A percentile compares a stretch with the other conserved stretches of the same genome.
Evolutionary conservation across 2,329 filamentous ascomycete genomes (phyloP).

Genomic region (Verticillium alfalfae): DNA sequence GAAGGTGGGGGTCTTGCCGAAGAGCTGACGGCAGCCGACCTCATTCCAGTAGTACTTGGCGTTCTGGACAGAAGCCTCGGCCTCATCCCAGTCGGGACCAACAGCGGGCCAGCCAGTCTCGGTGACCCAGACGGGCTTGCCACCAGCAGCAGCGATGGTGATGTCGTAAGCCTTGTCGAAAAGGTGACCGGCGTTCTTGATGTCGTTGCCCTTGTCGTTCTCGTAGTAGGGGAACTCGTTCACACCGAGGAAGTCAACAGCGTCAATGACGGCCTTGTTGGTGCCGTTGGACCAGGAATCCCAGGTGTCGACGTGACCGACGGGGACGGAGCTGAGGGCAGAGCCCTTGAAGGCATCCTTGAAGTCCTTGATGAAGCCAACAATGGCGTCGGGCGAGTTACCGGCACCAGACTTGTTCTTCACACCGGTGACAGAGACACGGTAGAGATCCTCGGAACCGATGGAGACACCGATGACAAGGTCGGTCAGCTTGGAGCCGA

Average conservation of each 20-base stretch:
- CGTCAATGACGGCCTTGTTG: constrained; percentile 55
- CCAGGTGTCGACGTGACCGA: constrained; percentile 67
- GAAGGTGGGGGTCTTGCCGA: constrained; percentile 50
- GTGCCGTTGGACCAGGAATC: constrained; percentile 54
- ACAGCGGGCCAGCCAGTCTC: constrained; percentile 62
- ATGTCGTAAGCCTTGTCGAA: constrained; percentile 46
- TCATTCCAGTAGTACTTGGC: constrained; percentile 59
- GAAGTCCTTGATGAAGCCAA: constrained; percentile 62
- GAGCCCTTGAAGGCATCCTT: constrained; percentile 47
- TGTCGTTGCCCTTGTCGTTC: constrained; percentile 46
- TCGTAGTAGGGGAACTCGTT: constrained; percentile 66
- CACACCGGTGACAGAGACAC: constrained; percentile 54
- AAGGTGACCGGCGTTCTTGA: constrained; percentile 47
- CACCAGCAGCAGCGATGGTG: constrained; percentile 36
- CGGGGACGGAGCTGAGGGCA: constrained; percentile 38
- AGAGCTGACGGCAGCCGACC: constrained; percentile 54
- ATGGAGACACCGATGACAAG: constrained; percentile 61
- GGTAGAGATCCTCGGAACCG: constrained; percentile 64
- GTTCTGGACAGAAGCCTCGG: constrained; percentile 49
- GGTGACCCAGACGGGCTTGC: constrained; percentile 55
- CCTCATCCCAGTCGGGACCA: constrained; percentile 49
- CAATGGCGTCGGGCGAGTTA: constrained; percentile 50
- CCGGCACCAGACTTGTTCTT: constrained; percentile 58
- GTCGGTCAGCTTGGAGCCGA: constrained; percentile 45
- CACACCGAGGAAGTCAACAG: constrained; percentile 59